Conservation (phyloP, 768 basidiomycete species). For the Dictyophora rubrovolvata region DNA sequence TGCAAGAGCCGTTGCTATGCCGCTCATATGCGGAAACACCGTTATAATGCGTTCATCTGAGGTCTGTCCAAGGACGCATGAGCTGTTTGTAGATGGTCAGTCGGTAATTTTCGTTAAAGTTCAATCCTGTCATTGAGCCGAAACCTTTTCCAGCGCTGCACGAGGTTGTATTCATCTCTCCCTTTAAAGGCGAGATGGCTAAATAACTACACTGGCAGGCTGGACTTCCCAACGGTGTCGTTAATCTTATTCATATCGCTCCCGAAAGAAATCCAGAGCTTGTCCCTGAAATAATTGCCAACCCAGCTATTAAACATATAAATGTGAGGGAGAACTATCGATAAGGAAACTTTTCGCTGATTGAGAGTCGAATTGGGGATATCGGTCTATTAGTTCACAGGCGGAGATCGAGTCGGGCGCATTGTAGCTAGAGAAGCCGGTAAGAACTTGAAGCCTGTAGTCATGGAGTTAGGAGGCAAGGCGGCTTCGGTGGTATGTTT, state of each 20-base stretch:
- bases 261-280: constrained; percentile 32
- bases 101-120: neutral
- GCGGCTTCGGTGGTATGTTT: constrained; percentile 37
- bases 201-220: constrained; percentile 24
- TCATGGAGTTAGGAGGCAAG: constrained; percentile 49
- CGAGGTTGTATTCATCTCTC: constrained; percentile 20
- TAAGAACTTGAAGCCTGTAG: constrained; percentile 43
- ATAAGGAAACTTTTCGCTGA: too few species aligned
- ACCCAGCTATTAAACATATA: constrained; percentile 41
- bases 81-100: constrained; percentile 28
- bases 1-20: constrained; percentile 33
- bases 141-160: constrained; percentile 24
- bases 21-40: constrained; percentile 47
- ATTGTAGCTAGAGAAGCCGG: constrained; percentile 46
- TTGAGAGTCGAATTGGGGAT: too few species aligned
- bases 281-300: constrained; percentile 43
- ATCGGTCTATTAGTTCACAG: constrained; percentile 35
- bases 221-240: constrained; percentile 48
- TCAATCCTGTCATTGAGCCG: neutral
- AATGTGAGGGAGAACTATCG: constrained; percentile 27
- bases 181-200: neutral
- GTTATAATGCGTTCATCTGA: constrained; percentile 46
- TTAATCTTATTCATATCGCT: constrained; percentile 45
- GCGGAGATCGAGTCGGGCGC: constrained; percentile 42
- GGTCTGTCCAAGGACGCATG: constrained; percentile 36